phyloP scores from a whole-genome alignment of 2,329 filamentous ascomycete species.

The Leptographium wingfieldii region DNA sequence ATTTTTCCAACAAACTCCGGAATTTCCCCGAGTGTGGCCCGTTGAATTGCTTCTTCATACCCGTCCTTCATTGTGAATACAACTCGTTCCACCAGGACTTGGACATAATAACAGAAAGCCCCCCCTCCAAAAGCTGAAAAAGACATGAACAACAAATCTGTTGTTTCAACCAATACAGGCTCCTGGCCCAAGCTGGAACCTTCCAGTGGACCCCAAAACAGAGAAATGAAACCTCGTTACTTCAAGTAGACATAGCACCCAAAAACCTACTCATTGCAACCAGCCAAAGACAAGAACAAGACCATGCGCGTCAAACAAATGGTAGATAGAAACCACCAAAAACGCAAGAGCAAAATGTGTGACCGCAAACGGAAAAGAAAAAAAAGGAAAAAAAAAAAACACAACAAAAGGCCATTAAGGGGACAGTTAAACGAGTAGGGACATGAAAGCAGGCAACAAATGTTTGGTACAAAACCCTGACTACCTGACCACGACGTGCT shows the following conservation, averaged over 20 bases:
- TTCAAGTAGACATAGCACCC: not conserved
- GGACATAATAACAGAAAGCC: not conserved
- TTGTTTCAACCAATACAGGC: not conserved
- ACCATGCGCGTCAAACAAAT: not conserved
- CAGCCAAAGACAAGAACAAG: not conserved
- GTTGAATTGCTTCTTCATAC: not conserved
- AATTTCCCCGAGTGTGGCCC: not conserved
- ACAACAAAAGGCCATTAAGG: not conserved
- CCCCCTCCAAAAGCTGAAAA: not conserved
- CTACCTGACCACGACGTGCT: constrained; percentile 3
- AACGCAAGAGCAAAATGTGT: not conserved
- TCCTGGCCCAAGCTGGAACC: not conserved
- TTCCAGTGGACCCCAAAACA: not conserved
- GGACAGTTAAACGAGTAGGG: not conserved
- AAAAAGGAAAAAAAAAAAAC: not conserved
- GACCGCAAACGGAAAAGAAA: not conserved
- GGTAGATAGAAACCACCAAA: not conserved
- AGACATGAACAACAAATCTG: not conserved
- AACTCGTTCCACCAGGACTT: not conserved
- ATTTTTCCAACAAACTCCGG: constrained; percentile 1
- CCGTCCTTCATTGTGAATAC: not conserved
- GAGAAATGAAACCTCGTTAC: not conserved
- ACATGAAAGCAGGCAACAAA: not conserved
- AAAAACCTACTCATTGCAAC: not conserved
- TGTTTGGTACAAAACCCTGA: not conserved